Base-by-base conservation (phyloP, 306 rosid species). In the Castanea sativa region DNA sequence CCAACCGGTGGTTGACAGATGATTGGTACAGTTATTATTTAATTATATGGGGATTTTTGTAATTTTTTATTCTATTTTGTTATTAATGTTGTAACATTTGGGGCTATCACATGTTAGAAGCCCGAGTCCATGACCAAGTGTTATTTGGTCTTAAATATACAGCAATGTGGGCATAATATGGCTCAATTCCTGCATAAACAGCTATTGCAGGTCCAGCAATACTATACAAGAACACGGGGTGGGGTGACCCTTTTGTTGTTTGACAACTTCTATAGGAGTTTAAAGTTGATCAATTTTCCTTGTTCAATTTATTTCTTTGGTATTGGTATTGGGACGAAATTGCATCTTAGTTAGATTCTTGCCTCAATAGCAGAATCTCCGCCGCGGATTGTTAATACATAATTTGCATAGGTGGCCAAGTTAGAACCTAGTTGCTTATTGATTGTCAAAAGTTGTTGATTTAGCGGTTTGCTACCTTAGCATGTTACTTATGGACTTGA, bases 91-190 rank as follows among this genome's bases (percentile, higher is more conserved):
- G 79, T 32, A 29, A 58, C 52, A 70, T 73, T 38, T 38, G 2
- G 55, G 75, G 83, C 79, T 69, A 60, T 59, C 71, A 61, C 69
- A 41, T 61, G 79, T 76, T 81, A 64, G 21, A 64, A 74, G 30
- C 55, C 77, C 71, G 55, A 79, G 76, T 52, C 53, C 55, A 70
- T 27, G 81, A 51, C 70, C 65, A 33, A 38, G 53, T 5, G 74
- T 73, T n/a, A 19, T 51, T 19, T 69, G 29, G 53, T 76, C 56
- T 60, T 58, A 61, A 57, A 53, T 49, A 14, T 11, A 25, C 58
- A 73, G 52, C 41, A 53, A 63, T 63, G 52, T 76, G 70, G 61
- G 49, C 27, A 4, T 74, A 45, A 76, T 32, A n/a, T 53, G 52
- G 76, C 76, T 76, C 27, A 23, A 67, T 41, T 58, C 51, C 70